Conservation (phyloP, 192 early-diverging fungal genomes). For the Lobulomyces angularis region DNA sequence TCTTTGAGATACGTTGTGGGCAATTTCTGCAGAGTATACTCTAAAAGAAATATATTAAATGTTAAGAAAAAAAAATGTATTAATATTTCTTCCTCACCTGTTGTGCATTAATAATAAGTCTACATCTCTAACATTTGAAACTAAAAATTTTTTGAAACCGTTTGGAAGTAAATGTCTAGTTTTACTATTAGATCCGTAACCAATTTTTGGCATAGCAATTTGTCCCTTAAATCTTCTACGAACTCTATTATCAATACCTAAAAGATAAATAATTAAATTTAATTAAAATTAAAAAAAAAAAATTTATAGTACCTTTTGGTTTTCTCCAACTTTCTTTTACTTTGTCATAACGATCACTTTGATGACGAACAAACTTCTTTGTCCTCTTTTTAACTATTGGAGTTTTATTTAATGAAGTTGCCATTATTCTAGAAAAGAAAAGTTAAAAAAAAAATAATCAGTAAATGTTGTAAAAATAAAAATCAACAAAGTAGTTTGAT, state of each 20-base stretch:
- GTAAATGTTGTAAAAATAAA: neutral
- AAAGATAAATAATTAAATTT: neutral
- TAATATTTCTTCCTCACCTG: too few relatives aligned
- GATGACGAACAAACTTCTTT: slow-evolving; percentile 90
- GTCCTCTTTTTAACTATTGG: slow-evolving; percentile 99
- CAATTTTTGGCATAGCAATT: slow-evolving; percentile 98
- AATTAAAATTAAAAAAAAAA: slow-evolving; percentile 3
- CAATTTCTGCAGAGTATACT: slow-evolving; percentile 97
- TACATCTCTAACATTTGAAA: slow-evolving; percentile 84
- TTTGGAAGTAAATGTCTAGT: slow-evolving; percentile 94
- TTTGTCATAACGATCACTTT: slow-evolving; percentile 96
- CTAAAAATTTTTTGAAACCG: slow-evolving; percentile 98
- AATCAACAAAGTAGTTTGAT: neutral
- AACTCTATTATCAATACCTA: slow-evolving; percentile 97
- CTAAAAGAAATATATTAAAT: too few relatives aligned
- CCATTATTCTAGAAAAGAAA: slow-evolving; percentile 50
- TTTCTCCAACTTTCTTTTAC: slow-evolving; percentile 54
- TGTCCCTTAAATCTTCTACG: slow-evolving; percentile 97
- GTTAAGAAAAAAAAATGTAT: too few relatives aligned
- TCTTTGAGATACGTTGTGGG: slow-evolving; percentile 89
- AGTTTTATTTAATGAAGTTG: slow-evolving; percentile 83
- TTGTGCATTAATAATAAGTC: slow-evolving; percentile 99
- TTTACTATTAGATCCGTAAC: slow-evolving; percentile 94
- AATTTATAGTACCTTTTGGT: neutral
- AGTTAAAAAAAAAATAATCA: neutral